Evolutionary conservation across 257 asterid genomes (phyloP).

Genomic region (Parsonsia alboflavescens): DNA sequence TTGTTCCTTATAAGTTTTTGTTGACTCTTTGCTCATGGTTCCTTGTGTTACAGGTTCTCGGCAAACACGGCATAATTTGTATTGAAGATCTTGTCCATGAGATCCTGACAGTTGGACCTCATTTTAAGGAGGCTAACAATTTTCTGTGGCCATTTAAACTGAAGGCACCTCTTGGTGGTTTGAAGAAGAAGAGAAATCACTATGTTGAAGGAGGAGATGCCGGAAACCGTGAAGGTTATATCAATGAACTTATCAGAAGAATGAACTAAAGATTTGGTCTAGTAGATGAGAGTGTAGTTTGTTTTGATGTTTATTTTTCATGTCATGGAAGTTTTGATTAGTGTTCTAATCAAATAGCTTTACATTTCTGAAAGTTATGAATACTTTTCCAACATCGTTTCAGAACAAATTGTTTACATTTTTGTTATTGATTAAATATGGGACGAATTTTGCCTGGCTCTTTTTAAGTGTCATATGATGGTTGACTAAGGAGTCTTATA

Average conservation of each 20-base stretch:
- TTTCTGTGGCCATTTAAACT: slow-evolving; percentile 68
- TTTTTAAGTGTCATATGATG: neutral
- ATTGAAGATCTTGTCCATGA: slow-evolving; percentile 51
- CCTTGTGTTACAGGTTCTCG: slow-evolving; percentile 29
- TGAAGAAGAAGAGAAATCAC: slow-evolving; percentile 61
- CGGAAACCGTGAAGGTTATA: slow-evolving; percentile 55
- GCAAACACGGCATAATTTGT: slow-evolving; percentile 50
- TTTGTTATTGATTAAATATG: neutral
- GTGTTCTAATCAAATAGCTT: neutral
- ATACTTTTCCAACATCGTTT: neutral
- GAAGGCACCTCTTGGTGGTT: slow-evolving; percentile 59
- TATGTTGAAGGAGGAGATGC: slow-evolving; percentile 69
- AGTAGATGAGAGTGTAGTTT: neutral
- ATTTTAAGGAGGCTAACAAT: slow-evolving; percentile 62
- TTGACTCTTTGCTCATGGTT: neutral
- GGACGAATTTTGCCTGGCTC: neutral
- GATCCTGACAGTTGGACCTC: slow-evolving; percentile 61
- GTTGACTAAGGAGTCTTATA: neutral
- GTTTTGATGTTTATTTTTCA: neutral
- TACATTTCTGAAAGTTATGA: neutral
- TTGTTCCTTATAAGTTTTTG: neutral
- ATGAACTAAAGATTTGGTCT: slow-evolving; percentile 40
- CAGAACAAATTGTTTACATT: neutral
- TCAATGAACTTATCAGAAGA: slow-evolving; percentile 55
- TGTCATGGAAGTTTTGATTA: neutral